Base-by-base conservation (phyloP, 345 rosid genomes). In the Gossypium longicalyx region DNA sequence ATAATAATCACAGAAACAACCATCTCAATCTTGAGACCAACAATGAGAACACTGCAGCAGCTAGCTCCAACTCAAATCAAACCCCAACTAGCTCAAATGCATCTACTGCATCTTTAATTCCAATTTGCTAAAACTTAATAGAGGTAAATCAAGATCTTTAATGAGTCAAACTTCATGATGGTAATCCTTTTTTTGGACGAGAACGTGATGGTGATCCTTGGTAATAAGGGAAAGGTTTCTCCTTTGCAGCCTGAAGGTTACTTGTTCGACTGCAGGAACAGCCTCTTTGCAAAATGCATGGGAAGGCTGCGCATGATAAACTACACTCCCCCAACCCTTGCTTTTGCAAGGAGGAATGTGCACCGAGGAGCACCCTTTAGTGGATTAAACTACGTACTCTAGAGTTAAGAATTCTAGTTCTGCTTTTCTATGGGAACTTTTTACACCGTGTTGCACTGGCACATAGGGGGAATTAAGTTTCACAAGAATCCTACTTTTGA, bases 11-110 rank as follows among this genome's bases (percentile, higher is more conserved):
- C 38, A 71, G 52, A 17, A 70, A 54, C 12, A 58, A 56, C 56
- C 29, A 44, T 61, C 13, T 12, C 27, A 44, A 29, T 44, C 53
- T 44, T 22, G 25, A 73, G 34, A 72, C 43, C 43, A 45, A 1
- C 56, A 58, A 43, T 56, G 67, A 44, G 13, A 59, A 34, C 62
- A 53, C 52, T 72, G 20, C 65, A 74, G 56, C 29, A 64, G 59
- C 56, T 38, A 16, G 47, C 25, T 51, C 49, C 69, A 23, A 41
- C 52, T 44, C 41, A 73, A 57, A 67, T 2, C 29, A 57, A 70
- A 16, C 57, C 48, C 71, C 27, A 27, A 19, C 47, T 47, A 15
- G 41, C 19, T 47, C 34, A 49, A 23, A 34, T 70, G 12, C n/a
- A 71, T 71, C 34, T 1, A 10, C 63, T 58, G 47, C 56, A 38